Percentiles rank a stretch among this genome's conserved stretches.
Conservation (phyloP, 73 alveolate species). For the Paramecium pentaurelia region DNA sequence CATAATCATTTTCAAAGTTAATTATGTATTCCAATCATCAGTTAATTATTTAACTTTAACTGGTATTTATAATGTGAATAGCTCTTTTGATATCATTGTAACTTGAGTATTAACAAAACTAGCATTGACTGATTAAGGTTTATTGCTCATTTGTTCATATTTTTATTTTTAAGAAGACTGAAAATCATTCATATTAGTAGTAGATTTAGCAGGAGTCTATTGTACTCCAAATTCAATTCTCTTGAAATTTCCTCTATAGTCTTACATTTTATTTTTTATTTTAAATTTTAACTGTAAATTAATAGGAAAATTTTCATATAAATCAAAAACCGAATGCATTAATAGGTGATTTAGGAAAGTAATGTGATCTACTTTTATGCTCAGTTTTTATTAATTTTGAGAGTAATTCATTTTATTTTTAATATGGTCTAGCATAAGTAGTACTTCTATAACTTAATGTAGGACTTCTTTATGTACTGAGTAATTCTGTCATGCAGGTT, state of each 20-base stretch:
- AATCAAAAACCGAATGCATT: constrained; percentile 8
- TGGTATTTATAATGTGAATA: constrained; percentile 31
- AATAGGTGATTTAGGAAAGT: background rate
- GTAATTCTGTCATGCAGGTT: background rate
- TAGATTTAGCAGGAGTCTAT: constrained; percentile 33
- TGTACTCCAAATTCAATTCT: constrained; percentile 21
- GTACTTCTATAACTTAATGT: background rate
- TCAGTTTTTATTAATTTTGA: constrained; percentile 10
- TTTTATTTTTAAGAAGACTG: constrained; percentile 47
- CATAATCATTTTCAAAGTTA: constrained; percentile 49
- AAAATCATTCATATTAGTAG: constrained; percentile 43
- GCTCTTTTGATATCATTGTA: constrained; percentile 24
- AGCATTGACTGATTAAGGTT: background rate
- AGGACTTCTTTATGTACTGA: constrained; percentile 5
- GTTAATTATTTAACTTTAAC: constrained; percentile 45
- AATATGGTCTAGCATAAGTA: background rate
- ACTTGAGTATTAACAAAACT: background rate
- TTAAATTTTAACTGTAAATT: constrained; percentile 21
- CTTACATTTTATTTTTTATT: background rate
- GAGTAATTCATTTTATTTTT: background rate
- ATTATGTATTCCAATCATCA: constrained; percentile 48
- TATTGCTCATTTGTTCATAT: constrained; percentile 29
- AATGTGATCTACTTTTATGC: background rate
- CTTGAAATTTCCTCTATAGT: constrained; percentile 18
- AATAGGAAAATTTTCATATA: background rate